Percentiles rank a stretch among this genome's conserved stretches.
These are phyloP conservation scores for Gigaspora rosea DNA, from an alignment of 192 early-diverging fungal species.

Conservation along the genomic window DNA sequence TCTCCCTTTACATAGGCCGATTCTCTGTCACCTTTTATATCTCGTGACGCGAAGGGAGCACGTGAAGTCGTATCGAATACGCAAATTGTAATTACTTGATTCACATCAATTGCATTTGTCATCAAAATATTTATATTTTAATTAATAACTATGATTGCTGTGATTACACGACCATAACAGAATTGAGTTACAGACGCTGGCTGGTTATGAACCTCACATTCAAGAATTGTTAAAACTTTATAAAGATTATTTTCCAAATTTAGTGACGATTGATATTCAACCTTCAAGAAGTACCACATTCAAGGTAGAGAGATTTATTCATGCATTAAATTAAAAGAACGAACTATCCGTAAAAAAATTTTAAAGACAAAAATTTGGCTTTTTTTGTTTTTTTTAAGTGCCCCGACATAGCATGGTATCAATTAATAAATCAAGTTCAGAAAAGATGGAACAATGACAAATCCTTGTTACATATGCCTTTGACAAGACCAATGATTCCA, in stretches of 20 bases:
- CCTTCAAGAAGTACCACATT: conserved; percentile 40
- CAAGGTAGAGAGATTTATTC: conserved; percentile 25
- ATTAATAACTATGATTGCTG: not conserved
- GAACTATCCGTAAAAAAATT: not conserved
- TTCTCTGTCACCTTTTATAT: conserved; percentile 51
- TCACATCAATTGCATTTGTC: not conserved
- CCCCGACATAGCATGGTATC: conserved; percentile 40
- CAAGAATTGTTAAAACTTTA: conserved; percentile 51
- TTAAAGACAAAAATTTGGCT: not conserved
- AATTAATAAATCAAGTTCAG: conserved; percentile 37
- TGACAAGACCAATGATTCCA: conserved; percentile 8
- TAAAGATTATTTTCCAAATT: conserved; percentile 47
- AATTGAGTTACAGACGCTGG: conserved; percentile 38
- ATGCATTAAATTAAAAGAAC: not conserved
- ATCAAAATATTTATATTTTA: not conserved
- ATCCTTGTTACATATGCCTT: not conserved
- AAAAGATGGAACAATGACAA: conserved; percentile 37
- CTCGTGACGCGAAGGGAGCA: conserved; percentile 51
- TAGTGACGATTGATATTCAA: conserved; percentile 41
- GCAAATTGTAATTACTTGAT: conserved; percentile 45
- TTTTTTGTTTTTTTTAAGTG: conserved; percentile 31
- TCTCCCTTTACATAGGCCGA: conserved; percentile 35
- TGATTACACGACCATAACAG: conserved; percentile 27
- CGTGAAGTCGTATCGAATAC: conserved; percentile 53
- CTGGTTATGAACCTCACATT: conserved; percentile 46